These are phyloP conservation scores for Candolleomyces aberdarensis DNA, from an alignment of 768 basidiomycete species.

Conservation along the genomic window DNA sequence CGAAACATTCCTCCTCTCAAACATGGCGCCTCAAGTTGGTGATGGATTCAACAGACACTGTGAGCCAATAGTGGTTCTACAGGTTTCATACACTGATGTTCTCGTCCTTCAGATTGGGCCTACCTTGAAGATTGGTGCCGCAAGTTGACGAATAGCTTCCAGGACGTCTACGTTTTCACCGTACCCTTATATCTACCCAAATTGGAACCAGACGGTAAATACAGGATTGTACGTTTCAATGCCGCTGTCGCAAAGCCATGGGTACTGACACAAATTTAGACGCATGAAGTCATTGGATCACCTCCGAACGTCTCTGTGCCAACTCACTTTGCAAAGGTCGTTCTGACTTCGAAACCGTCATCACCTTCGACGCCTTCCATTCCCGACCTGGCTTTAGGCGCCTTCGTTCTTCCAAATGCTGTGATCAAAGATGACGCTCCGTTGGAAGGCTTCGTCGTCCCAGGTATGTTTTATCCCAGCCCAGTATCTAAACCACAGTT, in stretches of 20 bases:
- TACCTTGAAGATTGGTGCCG: conserved; percentile 96
- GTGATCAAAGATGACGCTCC: conserved; percentile 82
- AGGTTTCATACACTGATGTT: not conserved
- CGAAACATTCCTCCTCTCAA: conserved; percentile 92
- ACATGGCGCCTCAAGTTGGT: conserved; percentile 98
- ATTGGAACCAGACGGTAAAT: conserved; percentile 86
- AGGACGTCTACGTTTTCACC: conserved; percentile 97
- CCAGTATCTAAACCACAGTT: not conserved
- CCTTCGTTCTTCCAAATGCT: conserved; percentile 96
- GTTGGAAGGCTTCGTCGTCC: conserved; percentile 76
- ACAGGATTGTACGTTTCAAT: conserved; percentile 75
- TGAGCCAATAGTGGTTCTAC: conserved; percentile 32
- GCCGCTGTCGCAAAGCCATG: not conserved
- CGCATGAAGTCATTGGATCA: conserved; percentile 91
- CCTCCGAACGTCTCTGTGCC: conserved; percentile 92
- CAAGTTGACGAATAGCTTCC: conserved; percentile 77
- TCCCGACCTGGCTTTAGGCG: conserved; percentile 81
- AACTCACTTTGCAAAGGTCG: conserved; percentile 97
- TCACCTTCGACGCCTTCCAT: conserved; percentile 70
- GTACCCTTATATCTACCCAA: conserved; percentile 94
- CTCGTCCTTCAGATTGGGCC: conserved; percentile 74
- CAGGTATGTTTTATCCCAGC: conserved; percentile 47
- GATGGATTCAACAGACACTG: conserved; percentile 97
- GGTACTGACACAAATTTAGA: conserved; percentile 40
- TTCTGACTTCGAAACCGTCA: conserved; percentile 71